Evolutionary conservation across 768 basidiomycete genomes (phyloP), one percentile per base, ranked within the genome.

Genomic region (Nevesoporus exiguus): DNA sequence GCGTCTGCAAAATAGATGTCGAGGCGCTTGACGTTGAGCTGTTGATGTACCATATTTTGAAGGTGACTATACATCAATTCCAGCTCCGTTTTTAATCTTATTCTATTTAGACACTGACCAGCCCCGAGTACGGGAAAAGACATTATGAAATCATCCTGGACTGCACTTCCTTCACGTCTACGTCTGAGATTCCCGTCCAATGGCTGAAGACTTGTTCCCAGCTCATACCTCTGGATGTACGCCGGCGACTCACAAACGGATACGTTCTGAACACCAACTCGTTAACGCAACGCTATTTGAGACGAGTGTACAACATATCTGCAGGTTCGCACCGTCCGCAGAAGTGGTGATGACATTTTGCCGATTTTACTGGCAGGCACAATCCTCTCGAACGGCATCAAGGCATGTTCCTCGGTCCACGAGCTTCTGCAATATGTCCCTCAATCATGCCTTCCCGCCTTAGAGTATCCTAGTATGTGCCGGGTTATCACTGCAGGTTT

Each of bases 201-300:
- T 91, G 88, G 87, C 65, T 93, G 43, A 90, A 87, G 68, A 86
- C 83, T 50, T 85, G 87, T 55, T 79, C 84, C 13, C 88, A 92
- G 65, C 73, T 90, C 19, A 80, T 88, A 50, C 90, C 92, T 7
- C 66, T 69, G 24, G 89, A 93, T 55, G 79, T 91, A 51, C 79
- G 85, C 39, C 65, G 70, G 29, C 81, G 82, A n/a, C 84, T 90
- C 63, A 58, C 68, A 31, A 80, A 70, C 3, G 77, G 84, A 15
- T 82, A 88, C 58, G 80, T 93, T 43, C 65, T 93, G 34, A 91
- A 89, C 53, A 81, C 89, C 14, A 93, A 93, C 62, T 72, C 76
- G 3, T 71, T 84, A 49, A 83, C 85, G 0, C 81, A 86, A 62
- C 82, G 82, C 58, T 94, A 90, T 65, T 73, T 94, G 46, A 82